Base-by-base conservation (phyloP, 257 asterid genomes). In the Vinca minor region DNA sequence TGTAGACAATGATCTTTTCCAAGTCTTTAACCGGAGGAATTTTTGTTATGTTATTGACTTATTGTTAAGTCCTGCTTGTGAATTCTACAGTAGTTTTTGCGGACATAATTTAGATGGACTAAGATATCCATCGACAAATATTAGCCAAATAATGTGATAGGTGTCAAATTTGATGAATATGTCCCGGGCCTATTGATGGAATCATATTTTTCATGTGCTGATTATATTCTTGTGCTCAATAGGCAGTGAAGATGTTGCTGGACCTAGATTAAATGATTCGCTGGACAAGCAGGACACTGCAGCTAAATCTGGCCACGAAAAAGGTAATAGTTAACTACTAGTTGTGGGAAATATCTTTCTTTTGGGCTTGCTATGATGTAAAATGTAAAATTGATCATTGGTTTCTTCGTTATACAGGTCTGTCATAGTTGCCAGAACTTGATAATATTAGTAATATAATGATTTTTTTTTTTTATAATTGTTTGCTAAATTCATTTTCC, bases 201-300 rank as follows among this genome's bases (percentile, higher is more conserved):
- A 62, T 42, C 57, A 29, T 31, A 17, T 62, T 45, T 53, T 20
- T 17, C 15, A 32, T 54, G 52, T 32, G 28, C 38, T 67, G 54
- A 66, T 63, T 39, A 42, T 28, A 3, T 42, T 45, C 31, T 20
- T 63, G 53, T 63, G 53, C 55, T 32, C 56, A 67, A 64, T 55
- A 78, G 85, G 80, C 57, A 65, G 80, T 65, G 81, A 79, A 38
- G 78, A 77, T 41, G 49, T 65, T 36, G 68, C 64, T 54, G 79
- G 64, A 28, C 69, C 42, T 65, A 36, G 66, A 31, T 61, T 62
- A 63, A 69, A 44, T 42, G 76, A 74, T 49, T 23, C 54, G 53
- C 49, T 52, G 48, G 70, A 54, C 50, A 64, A 64, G 71, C 65
- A 75, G 12, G 85, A 74, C 39, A 70, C 68, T 64, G 69, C 71